A percentile compares a stretch with the other conserved stretches of the same genome.
Conservation (phyloP, 139 green algal species). For the Coelastrella sp. region DNA sequence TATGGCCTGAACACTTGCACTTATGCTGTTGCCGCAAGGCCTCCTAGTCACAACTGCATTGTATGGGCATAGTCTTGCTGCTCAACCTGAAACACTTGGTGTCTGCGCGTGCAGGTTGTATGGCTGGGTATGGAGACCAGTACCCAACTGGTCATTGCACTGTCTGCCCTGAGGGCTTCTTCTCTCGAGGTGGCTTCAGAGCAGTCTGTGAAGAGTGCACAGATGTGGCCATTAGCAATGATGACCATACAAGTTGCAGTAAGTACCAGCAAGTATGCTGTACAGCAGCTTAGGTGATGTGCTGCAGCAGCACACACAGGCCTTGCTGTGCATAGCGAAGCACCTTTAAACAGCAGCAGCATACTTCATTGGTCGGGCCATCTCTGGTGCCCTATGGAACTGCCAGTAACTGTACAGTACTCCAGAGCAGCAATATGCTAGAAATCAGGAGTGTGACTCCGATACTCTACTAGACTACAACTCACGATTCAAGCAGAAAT, state of each 20-base stretch:
- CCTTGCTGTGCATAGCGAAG: too few species aligned
- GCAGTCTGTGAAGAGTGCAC: conserved; percentile 20
- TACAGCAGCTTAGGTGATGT: background rate
- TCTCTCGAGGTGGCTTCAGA: conserved; percentile 26
- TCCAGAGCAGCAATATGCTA: too few species aligned
- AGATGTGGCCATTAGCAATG: conserved; percentile 28
- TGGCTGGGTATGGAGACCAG: conserved; percentile 17
- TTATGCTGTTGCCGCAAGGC: too few species aligned
- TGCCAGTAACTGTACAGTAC: too few species aligned
- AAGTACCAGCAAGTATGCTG: background rate
- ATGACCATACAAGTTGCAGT: conserved; percentile 20
- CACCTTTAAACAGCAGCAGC: too few species aligned
- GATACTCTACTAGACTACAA: too few species aligned
- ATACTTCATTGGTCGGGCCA: too few species aligned
- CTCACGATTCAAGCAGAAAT: too few species aligned
- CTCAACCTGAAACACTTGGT: background rate
- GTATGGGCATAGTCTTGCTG: background rate
- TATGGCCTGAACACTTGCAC: too few species aligned
- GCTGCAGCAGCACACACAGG: background rate
- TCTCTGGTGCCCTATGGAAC: too few species aligned
- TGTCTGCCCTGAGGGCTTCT: conserved; percentile 2
- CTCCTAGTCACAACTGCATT: too few species aligned
- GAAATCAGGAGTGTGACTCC: too few species aligned
- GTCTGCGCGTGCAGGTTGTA: conserved; percentile 6
- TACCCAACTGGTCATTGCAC: conserved; percentile 23